These are phyloP conservation scores for Cladosporium colombiae DNA, from an alignment of 2,329 filamentous ascomycete genomes.

Conservation along the genomic window DNA sequence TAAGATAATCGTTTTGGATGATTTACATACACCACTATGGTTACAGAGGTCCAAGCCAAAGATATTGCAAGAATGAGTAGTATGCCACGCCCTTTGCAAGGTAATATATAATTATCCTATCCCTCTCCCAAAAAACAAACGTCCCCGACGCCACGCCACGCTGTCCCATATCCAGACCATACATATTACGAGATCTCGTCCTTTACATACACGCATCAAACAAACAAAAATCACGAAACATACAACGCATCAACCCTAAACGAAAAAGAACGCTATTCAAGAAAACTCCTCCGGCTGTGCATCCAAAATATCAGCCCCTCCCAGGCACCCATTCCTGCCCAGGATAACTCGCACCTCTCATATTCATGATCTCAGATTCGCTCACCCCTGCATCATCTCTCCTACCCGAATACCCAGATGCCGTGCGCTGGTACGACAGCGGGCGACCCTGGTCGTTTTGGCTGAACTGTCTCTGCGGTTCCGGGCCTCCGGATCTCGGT, in stretches of 20 bases:
- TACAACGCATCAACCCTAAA: not conserved
- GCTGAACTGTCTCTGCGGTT: constrained; percentile 9
- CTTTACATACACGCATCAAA: not conserved
- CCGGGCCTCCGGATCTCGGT: not conserved
- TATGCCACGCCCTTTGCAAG: not conserved
- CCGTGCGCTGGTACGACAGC: constrained; percentile 24
- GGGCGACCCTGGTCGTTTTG: constrained; percentile 10
- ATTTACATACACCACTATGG: not conserved
- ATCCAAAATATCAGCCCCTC: not conserved
- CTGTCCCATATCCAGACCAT: not conserved
- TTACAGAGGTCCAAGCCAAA: not conserved
- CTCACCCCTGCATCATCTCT: constrained; percentile 32
- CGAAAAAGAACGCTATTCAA: too few relatives aligned
- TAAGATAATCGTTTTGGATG: not conserved
- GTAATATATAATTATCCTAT: not conserved
- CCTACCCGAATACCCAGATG: constrained; percentile 30
- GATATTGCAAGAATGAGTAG: not conserved
- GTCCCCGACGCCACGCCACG: not conserved
- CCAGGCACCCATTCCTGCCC: constrained; percentile 69
- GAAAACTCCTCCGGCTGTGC: not conserved
- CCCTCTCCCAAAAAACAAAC: too few relatives aligned
- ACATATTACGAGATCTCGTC: not conserved
- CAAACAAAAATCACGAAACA: not conserved
- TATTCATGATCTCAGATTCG: constrained; percentile 39
- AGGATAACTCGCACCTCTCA: constrained; percentile 69